Evolutionary conservation across 768 basidiomycete species (phyloP), one percentile per base, ranked within the genome.

Genomic region (Lactifluus hygrophoroides): DNA sequence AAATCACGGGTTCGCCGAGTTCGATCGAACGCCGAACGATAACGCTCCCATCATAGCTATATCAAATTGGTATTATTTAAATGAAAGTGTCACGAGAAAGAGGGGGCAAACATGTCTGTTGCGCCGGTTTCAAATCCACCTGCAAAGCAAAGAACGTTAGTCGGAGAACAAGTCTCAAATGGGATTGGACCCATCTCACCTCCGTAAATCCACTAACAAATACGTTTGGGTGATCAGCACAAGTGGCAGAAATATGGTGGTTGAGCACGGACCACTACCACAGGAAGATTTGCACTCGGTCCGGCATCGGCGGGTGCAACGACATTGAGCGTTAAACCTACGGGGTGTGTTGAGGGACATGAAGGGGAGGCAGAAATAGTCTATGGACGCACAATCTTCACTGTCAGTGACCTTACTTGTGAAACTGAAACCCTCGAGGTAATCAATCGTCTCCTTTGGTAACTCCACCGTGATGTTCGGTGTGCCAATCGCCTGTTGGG

Each of bases 21-120:
- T 58, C 53, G 4, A 67, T 64, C 5, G 68, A 68, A 13, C 67
- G 51, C 7, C 51, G n/a, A n/a, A 68, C 68, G 11, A 69, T 58
- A 4, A 50, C 30, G 1, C 23, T 21, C n/a, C 56, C 60, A 49
- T 49, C 40, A 8, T 25, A 37, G 14, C 47, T 43, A 28, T n/a
- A n/a, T n/a, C 17, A 59, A 19, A 32, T 40, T 7, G 47, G 9
- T 38, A 40, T 43, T 51, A 25, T 25, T 19, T 28, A 0, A 23
- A 10, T 23, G 27, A 7, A 28, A 23, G 25, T 30, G 19, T n/a
- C 10, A 30, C n/a, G 17, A 17, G 21, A 5, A 19, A 25, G 13
- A 5, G n/a, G 23, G 21, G 11, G 4, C 49, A 16, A 40, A 56
- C 25, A 17, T 7, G 38, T 23, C 16, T 16, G 40, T 2, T 10